A percentile compares a stretch with the other conserved stretches of the same genome.
Conservation (phyloP, 306 rosid species). For the Sindora glabra region DNA sequence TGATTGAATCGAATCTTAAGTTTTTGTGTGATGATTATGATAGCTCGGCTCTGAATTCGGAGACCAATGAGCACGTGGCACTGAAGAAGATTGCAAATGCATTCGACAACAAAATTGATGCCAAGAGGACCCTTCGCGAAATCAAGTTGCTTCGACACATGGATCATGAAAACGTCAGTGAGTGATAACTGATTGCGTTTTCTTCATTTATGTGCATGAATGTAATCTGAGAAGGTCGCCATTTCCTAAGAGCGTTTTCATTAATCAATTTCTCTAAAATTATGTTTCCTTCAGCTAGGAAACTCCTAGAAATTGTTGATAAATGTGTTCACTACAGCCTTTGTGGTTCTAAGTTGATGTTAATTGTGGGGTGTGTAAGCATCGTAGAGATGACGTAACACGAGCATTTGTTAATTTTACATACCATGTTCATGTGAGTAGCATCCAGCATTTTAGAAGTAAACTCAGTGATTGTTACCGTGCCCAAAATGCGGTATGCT, state of each 20-base stretch:
- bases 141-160: slow-evolving; percentile 95
- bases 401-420: neutral
- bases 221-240: neutral
- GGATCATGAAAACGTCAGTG: slow-evolving; percentile 95
- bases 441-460: neutral
- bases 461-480: neutral
- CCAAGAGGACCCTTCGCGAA: slow-evolving; percentile 96
- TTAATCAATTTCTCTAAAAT: neutral
- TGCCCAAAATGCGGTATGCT: too few relatives aligned
- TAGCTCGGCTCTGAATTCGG: slow-evolving; percentile 83
- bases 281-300: slow-evolving; percentile 3
- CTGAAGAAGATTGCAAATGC: slow-evolving; percentile 95
- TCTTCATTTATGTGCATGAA: neutral
- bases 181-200: slow-evolving; percentile 12
- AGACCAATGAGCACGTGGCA: slow-evolving; percentile 85
- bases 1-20: neutral
- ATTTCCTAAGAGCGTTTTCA: neutral
- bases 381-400: neutral
- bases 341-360: neutral
- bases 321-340: too few relatives aligned
- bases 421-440: neutral
- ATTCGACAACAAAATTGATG: slow-evolving; percentile 87
- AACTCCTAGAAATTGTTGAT: neutral
- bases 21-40: neutral
- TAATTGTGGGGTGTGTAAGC: neutral